Percentiles rank a stretch among this genome's conserved stretches.
Evolutionary conservation across 2,329 filamentous ascomycete species (phyloP).

Genomic region (Scytalidium lignicola): DNA sequence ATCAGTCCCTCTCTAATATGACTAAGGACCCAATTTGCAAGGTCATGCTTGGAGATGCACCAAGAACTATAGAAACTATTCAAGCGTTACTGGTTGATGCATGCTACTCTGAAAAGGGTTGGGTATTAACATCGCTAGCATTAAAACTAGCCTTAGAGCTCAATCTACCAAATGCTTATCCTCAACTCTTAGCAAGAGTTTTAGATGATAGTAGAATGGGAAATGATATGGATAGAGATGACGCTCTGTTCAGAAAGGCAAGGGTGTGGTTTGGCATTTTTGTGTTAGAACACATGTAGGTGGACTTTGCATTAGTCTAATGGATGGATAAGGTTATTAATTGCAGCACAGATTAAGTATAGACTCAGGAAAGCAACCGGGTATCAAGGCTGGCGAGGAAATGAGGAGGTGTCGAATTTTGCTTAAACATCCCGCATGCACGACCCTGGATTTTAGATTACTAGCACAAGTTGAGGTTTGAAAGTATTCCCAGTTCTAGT

Average conservation of each 20-base stretch:
- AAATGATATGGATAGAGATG: conserved; percentile 14
- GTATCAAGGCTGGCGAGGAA: conserved; percentile 9
- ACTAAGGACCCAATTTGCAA: conserved; percentile 40
- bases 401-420: conserved; percentile 14
- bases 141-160: conserved; percentile 45
- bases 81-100: conserved; percentile 48
- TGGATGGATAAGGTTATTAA: conserved; percentile 4
- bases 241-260: conserved; percentile 35
- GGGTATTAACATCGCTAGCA: conserved; percentile 44
- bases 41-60: conserved; percentile 34
- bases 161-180: conserved; percentile 37
- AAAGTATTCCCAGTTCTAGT: neutral
- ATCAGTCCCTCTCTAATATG: conserved; percentile 39
- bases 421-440: conserved; percentile 8
- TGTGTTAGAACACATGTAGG: conserved; percentile 44
- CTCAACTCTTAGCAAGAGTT: conserved; percentile 9
- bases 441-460: conserved; percentile 12
- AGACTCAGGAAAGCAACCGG: conserved; percentile 32
- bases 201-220: conserved; percentile 9
- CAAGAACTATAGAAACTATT: conserved; percentile 40
- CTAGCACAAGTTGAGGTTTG: conserved; percentile 16
- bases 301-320: neutral
- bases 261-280: conserved; percentile 48
- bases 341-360: conserved; percentile 30
- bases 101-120: conserved; percentile 47